Evolutionary conservation across 176 grass and related monocot species (phyloP), one percentile per base, ranked within the genome.

Genomic region (Lolium perenne): DNA sequence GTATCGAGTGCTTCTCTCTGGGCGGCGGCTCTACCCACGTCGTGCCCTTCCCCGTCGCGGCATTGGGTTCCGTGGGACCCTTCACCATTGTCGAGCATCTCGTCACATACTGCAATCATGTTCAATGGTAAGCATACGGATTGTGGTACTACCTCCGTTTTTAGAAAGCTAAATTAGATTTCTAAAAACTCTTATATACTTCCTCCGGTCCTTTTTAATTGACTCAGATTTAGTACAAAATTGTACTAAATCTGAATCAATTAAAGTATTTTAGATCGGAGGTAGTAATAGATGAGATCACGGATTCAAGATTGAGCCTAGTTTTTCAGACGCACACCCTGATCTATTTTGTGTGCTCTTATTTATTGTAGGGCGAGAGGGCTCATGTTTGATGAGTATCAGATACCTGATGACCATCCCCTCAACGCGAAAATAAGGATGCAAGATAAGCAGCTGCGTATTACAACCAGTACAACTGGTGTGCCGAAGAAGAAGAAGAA

Each of bases 21-120:
- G 41, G 20, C 13, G 67, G 73, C 54, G 76, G n/a, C 61, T 35
- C 51, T 13, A 12, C 40, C 26, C 20, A 32, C 5, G n/a, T 10
- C 21, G 11, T 8, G 25, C 6, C 8, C 1, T 65, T 65, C 10
- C 0, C 12, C 25, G 26, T 29, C 26, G 26, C 26, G 1, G 62
- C 25, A 5, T 14, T 32, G 63, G 4, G 2, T 17, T 88, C 26
- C 0, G 41, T 81, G 17, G 35, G 17, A 6, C 88, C 88, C 21
- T 86, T 16, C 60, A 76, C 83, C 17, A 51, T 85, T 55, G 64
- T 58, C 23, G 66, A 89, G 35, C 88, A 89, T 50, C 61, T 87
- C 1, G 13, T 79, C 29, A 73, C 81, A 10, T 87, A 59, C 73
- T 82, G 71, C 35, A 55, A 83, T 56, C 81, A 72, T 72, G 51